Percentiles rank a stretch among this genome's conserved stretches.
phyloP scores from a whole-genome alignment of 2,329 filamentous ascomycete genomes.

The Clonostachys solani region DNA sequence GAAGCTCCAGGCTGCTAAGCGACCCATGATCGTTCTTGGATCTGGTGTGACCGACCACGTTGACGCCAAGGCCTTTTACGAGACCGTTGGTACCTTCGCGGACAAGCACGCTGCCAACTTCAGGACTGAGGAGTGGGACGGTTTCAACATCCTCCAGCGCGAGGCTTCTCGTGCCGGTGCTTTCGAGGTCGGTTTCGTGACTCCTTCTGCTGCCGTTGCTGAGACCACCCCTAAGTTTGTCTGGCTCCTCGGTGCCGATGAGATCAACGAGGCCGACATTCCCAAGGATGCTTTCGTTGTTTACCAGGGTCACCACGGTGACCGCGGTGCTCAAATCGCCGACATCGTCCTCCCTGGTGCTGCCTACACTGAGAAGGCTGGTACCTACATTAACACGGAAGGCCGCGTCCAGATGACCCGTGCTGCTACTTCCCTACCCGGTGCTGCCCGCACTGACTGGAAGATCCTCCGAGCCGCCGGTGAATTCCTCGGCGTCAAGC shows the following conservation, averaged over 20 bases:
- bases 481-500: conserved; percentile 82
- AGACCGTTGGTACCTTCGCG: conserved; percentile 83
- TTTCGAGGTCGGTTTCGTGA: conserved; percentile 92
- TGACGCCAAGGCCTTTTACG: conserved; percentile 90
- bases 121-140: conserved; percentile 87
- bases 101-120: conserved; percentile 92
- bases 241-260: conserved; percentile 95
- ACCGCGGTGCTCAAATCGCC: conserved; percentile 86
- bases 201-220: conserved; percentile 76
- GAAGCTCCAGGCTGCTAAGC: conserved; percentile 82
- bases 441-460: conserved; percentile 93
- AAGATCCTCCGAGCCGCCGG: conserved; percentile 94
- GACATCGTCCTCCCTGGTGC: conserved; percentile 92
- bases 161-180: conserved; percentile 89
- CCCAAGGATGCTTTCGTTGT: conserved; percentile 95
- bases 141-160: conserved; percentile 94
- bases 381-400: conserved; percentile 97
- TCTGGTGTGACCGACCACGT: conserved; percentile 87
- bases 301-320: conserved; percentile 98
- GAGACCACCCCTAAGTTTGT: conserved; percentile 89
- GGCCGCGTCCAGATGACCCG: conserved; percentile 93
- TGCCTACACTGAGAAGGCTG: conserved; percentile 95
- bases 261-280: conserved; percentile 79
- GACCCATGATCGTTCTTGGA: conserved; percentile 94
- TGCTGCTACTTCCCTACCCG: conserved; percentile 81